These are phyloP conservation scores for Coccomyxa subellipsoidea DNA, from an alignment of 163 green algal genomes.

Conservation along the genomic window DNA sequence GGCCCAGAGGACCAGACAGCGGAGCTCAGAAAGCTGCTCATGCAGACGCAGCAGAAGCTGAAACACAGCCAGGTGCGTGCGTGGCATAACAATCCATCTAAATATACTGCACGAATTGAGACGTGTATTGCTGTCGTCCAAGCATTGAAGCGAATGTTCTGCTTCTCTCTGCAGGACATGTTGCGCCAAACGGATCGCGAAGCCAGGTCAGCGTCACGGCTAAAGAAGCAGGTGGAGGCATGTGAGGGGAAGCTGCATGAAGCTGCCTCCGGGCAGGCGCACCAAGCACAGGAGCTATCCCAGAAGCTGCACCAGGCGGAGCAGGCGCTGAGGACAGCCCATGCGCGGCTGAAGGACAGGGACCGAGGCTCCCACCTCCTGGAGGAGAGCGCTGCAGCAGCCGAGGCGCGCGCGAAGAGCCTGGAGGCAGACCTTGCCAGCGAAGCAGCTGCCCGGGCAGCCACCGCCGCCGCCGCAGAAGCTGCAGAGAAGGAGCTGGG, in stretches of 20 bases:
- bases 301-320: neutral
- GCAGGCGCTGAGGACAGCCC: neutral
- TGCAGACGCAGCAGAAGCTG: neutral
- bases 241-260: neutral
- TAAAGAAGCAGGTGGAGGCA: neutral
- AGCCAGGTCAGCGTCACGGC: neutral
- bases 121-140: neutral
- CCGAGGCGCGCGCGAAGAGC: neutral
- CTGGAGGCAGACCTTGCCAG: neutral
- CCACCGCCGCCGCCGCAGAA: neutral
- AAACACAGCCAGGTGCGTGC: neutral
- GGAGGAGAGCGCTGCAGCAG: neutral
- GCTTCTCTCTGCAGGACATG: neutral
- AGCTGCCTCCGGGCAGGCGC: neutral
- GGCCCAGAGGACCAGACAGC: neutral
- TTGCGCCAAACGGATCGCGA: neutral
- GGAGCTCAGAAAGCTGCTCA: neutral
- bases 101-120: neutral
- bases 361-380: neutral
- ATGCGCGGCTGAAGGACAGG: neutral
- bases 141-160: neutral
- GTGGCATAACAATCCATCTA: neutral
- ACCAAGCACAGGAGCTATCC: neutral
- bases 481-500: neutral
- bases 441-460: neutral